Base-by-base conservation (phyloP, 176 grass and related monocot genomes). In the Avena insularis region DNA sequence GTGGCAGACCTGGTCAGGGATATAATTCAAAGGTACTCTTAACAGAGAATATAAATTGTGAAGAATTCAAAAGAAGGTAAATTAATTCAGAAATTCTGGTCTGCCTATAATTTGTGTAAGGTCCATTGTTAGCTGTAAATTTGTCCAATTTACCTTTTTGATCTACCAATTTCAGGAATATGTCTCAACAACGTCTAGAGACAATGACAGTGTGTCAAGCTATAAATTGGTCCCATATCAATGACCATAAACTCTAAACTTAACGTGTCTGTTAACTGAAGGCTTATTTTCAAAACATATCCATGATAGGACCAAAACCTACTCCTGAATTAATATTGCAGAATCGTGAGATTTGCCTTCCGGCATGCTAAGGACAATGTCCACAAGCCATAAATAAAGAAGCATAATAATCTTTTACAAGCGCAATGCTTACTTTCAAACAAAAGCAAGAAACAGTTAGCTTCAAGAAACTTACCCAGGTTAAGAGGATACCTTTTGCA, bases 401-500 rank as follows among this genome's bases (percentile, higher is more conserved):
- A 79, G 53, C 45, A 83, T 6, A 13, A 72, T 14, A 90, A 53
- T 72, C 21, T 61, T 55, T 40, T 78, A 62, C 12, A 78, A 80
- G 40, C 10, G 9, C 17, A 87, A 35, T 8, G 33, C 8, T 33
- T 54, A 13, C 69, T 55, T 47, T 55, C 16, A 85, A 84, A 85
- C 46, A 15, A 68, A 69, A 88, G 61, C 17, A 88, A 71, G 68
- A 60, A 78, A 88, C 54, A 81, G 77, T 62, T 65, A 79, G 77
- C 47, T 86, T 69, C 54, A 89, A 78, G 75, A 87, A 82, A 86
- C 85, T 93, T 94, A 90, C 79, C 89, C 27, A 85, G 38, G 71
- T 85, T 87, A 87, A 90, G 82, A 84, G 87, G 62, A 83, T 98
- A 98, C 96, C 96, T 95, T 91, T 88, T 89, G 86, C 66, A 77